These are phyloP conservation scores for Xylaria hypoxylon DNA, from an alignment of 2,329 filamentous ascomycete species.

Conservation along the genomic window DNA sequence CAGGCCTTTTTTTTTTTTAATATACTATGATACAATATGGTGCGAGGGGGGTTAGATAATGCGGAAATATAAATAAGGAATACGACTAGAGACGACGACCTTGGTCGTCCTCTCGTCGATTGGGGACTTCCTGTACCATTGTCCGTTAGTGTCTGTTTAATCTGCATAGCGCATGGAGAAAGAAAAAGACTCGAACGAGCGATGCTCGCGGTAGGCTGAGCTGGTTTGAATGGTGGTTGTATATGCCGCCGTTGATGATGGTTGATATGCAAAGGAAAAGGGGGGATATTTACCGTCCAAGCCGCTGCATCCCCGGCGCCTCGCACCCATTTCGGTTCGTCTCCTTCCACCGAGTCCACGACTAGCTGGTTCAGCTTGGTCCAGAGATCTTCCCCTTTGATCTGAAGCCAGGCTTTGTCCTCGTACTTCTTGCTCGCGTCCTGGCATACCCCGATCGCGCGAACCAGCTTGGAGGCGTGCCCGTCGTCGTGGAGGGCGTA, in stretches of 20 bases:
- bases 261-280: background rate
- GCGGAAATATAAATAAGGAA: too few species aligned
- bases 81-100: constrained; percentile 9
- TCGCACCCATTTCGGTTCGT: constrained; percentile 68
- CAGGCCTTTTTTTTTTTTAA: too few species aligned
- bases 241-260: too few species aligned
- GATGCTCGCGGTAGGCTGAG: too few species aligned
- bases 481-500: constrained; percentile 76
- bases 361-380: constrained; percentile 69
- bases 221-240: too few species aligned
- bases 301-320: constrained; percentile 72
- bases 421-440: constrained; percentile 60
- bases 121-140: constrained; percentile 23
- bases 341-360: constrained; percentile 69
- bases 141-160: background rate
- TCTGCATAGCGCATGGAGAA: too few species aligned
- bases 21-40: background rate
- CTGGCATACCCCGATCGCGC: constrained; percentile 76
- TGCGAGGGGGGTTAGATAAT: background rate
- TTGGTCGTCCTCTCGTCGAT: constrained; percentile 4
- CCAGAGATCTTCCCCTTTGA: constrained; percentile 71
- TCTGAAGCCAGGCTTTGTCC: constrained; percentile 60
- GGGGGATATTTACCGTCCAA: constrained; percentile 62
- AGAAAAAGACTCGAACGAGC: too few species aligned
- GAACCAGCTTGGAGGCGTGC: constrained; percentile 79